Base-by-base conservation (phyloP, 176 grass and related monocot genomes). In the Luzula sylvatica region DNA sequence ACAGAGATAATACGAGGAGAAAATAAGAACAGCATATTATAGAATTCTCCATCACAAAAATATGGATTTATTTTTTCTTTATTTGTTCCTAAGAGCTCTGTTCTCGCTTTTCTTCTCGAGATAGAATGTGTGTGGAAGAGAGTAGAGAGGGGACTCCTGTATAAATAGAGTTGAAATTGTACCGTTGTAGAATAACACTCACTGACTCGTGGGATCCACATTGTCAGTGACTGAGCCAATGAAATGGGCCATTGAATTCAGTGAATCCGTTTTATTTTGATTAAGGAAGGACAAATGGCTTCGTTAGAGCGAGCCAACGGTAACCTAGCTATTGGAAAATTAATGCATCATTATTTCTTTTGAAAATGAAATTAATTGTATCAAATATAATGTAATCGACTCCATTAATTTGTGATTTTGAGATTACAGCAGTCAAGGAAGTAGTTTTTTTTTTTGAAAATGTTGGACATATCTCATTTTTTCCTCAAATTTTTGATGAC, bases 1-100 rank as follows among this genome's bases (percentile, higher is more conserved):
- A 62, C 1, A 64, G 59, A 49, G 16, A 64, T 13, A 30, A 32
- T 22, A 49, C 5, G 1, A 64, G 11, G 29, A 64, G 3, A 48
- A 64, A 14, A 4, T 3, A 1, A 48, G n/a, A 26, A 9, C 30
- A 35, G 9, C 9, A 35, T 9, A 35, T 35, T 47, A 28, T 64
- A 1, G 43, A 64, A 48, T 29, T 49, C 21, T 13, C 42, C 59
- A 64, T 63, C 20, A 48, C 24, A 30, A 26, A 61, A 48, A 8
- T 5, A 8, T 39, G 18, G 8, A n/a, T 45, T 17, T 63, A 26
- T 46, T 30, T 45, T 45, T 1, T 45, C 1, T 27, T 47, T 12
- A 15, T 17, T 59, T 5, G 13, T 15, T 23, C 2, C 20, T 1
- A 46, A 46, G 4, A 14, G 13, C 29, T n/a, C 27, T 11, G 5